Base-by-base conservation (phyloP, 2,329 filamentous ascomycete genomes). In the Diatrype stigma region DNA sequence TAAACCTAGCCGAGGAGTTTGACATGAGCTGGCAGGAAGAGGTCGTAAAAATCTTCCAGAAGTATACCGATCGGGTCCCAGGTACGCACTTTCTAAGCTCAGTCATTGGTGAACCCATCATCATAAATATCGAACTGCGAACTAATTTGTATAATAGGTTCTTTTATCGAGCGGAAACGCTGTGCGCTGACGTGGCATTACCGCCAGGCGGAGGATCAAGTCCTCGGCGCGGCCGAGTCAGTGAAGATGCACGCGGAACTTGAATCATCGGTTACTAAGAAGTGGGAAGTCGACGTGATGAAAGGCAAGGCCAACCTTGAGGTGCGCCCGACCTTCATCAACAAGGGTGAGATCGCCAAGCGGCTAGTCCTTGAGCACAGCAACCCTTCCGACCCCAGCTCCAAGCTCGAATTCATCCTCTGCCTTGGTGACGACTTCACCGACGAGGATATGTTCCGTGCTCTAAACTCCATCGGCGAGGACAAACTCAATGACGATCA, bases 101-200 rank as follows among this genome's bases (percentile, higher is more conserved):
- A 47, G 2, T 48, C 28, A n/a, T n/a, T n/a, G n/a, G n/a, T 34
- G 6, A 6, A 22, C 46, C 2, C 10, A 8, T 11, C 14, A 21
- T 14, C 12, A 7, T 7, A n/a, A 37, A 10, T 14, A n/a, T 17
- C 3, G 3, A 10, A 16, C 30, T 14, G 2, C 40, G 16, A 3
- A 21, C 51, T 45, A 23, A 26, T 51, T 60, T 47, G 63, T 49
- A 11, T 35, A 8, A 21, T 44, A 89, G 87, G 91, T 6, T 93
- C 91, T 0, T 96, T 95, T 66, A 91, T 96, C 54, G 94, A 99
- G 71, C 84, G 87, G 53, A 99, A 99, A 73, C 87, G 91, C 56
- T 94, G 95, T 57, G 92, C 94, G 4, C 74, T 97, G 46, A 97
- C 94, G 3, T 97, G 94, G 94, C 94, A 99, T 67, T 99, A 97